Conservation (phyloP, 805 yeast species). For the Lachancea thermotolerans region DNA sequence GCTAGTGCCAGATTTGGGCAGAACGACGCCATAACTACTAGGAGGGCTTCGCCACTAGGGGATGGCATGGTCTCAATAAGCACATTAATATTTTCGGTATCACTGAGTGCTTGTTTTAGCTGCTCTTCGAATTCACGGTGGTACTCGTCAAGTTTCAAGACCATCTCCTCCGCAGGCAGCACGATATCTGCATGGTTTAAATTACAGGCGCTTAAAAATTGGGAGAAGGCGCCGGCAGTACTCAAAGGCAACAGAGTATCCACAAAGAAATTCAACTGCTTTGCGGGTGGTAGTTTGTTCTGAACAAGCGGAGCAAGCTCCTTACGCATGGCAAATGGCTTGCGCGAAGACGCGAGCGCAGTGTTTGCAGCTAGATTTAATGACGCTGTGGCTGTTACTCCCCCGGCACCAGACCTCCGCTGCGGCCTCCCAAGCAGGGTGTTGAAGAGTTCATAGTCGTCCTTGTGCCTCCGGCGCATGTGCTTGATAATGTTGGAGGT, state of each 20-base stretch:
- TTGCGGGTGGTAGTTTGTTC: conserved; percentile 7
- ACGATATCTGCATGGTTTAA: conserved; percentile 6
- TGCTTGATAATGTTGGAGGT: conserved; percentile 12
- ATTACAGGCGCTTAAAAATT: conserved; percentile 8
- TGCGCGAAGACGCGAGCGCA: conserved; percentile 1
- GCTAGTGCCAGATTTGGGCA: conserved; percentile 6
- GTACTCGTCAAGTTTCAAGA: conserved; percentile 8
- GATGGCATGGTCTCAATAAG: conserved; percentile 7
- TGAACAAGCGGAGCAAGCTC: conserved; percentile 8
- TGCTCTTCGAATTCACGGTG: conserved; percentile 9
- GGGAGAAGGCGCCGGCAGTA: conserved; percentile 8
- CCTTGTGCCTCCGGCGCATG: conserved; percentile 9
- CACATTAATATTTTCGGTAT: conserved; percentile 1
- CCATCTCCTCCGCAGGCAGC: conserved; percentile 8
- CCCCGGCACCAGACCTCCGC: neutral
- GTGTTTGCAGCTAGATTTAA: neutral
- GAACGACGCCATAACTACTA: conserved; percentile 8
- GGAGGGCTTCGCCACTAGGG: neutral
- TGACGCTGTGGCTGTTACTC: neutral
- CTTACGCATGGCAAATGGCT: conserved; percentile 9
- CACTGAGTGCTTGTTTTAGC: conserved; percentile 5
- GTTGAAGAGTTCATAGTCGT: conserved; percentile 11
- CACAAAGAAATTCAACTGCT: conserved; percentile 10
- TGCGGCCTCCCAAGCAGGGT: conserved; percentile 2
- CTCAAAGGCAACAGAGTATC: conserved; percentile 10